phyloP scores from a whole-genome alignment of 495 filamentous ascomycete species.

The Xylaria palmicola region DNA sequence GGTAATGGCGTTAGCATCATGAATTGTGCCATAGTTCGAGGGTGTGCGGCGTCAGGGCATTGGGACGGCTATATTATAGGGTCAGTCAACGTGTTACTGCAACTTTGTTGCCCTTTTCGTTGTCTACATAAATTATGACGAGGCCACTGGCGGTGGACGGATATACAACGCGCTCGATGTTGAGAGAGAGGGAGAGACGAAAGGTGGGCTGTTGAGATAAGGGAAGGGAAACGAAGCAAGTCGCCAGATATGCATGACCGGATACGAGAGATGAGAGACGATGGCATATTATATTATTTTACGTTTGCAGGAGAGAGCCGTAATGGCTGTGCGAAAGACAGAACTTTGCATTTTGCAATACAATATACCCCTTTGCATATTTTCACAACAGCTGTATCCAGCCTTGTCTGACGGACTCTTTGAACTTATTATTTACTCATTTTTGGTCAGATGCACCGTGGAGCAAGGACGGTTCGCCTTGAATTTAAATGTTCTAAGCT shows the following conservation, averaged over 20 bases:
- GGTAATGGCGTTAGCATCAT: not conserved
- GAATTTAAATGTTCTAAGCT: no score
- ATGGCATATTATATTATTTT: not conserved
- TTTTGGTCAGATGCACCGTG: no score
- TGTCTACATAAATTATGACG: not conserved
- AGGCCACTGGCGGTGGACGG: not conserved
- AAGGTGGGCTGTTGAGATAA: not conserved
- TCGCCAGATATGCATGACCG: not conserved
- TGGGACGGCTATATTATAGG: conserved; percentile 29
- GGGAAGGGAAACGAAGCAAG: not conserved
- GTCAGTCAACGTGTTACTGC: conserved; percentile 21
- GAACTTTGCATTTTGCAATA: not conserved
- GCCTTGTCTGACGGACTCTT: no score
- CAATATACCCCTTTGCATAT: conserved; percentile 14
- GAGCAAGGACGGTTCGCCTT: no score
- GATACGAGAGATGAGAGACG: conserved; percentile 11
- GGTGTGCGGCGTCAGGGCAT: conserved; percentile 17
- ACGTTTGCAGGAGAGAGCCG: not conserved
- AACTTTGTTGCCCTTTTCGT: not conserved
- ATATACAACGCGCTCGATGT: not conserved
- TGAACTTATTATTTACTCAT: no score
- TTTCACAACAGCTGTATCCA: no score
- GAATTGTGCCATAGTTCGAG: conserved; percentile 13
- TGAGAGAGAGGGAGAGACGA: not conserved
- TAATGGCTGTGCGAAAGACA: not conserved